Evolutionary conservation across 148 eudicot species (phyloP).

Genomic region (Rhododendron ovatum): DNA sequence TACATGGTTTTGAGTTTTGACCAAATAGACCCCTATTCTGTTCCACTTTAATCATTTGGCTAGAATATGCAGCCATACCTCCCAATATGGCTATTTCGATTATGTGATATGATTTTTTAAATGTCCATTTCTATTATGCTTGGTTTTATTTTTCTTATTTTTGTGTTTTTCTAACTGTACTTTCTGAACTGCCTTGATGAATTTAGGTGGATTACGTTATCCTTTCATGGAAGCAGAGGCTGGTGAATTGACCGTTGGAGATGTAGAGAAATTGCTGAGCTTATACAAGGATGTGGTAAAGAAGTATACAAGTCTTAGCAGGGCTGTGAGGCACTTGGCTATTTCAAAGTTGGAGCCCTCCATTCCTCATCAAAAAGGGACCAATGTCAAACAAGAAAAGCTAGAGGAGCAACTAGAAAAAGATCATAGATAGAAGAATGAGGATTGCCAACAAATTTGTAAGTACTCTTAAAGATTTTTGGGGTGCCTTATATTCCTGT

Average conservation of each 20-base stretch:
- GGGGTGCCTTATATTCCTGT: background rate
- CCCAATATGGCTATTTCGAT: background rate
- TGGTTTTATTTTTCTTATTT: background rate
- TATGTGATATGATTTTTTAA: background rate
- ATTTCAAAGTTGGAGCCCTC: constrained; percentile 9
- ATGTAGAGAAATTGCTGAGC: constrained; percentile 17
- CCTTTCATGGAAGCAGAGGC: constrained; percentile 25
- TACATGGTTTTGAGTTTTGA: background rate
- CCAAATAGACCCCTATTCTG: background rate
- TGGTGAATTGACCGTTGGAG: constrained; percentile 20
- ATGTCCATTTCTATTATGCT: background rate
- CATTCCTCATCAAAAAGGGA: constrained; percentile 2
- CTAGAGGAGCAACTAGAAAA: background rate
- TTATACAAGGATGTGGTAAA: constrained; percentile 24
- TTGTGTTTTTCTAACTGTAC: background rate
- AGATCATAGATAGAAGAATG: constrained; percentile 1
- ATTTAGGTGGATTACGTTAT: constrained; percentile 15
- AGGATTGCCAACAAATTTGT: constrained; percentile 11
- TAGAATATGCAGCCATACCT: background rate
- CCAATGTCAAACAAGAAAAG: constrained; percentile 2
- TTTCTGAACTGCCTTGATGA: constrained; percentile 7
- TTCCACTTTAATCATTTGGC: background rate
- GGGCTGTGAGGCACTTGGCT: constrained; percentile 10
- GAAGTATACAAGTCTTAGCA: constrained; percentile 19
- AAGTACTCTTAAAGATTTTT: background rate